Conservation (phyloP, 1,284 basidiomycete species). For the Ganoderma sp. region DNA sequence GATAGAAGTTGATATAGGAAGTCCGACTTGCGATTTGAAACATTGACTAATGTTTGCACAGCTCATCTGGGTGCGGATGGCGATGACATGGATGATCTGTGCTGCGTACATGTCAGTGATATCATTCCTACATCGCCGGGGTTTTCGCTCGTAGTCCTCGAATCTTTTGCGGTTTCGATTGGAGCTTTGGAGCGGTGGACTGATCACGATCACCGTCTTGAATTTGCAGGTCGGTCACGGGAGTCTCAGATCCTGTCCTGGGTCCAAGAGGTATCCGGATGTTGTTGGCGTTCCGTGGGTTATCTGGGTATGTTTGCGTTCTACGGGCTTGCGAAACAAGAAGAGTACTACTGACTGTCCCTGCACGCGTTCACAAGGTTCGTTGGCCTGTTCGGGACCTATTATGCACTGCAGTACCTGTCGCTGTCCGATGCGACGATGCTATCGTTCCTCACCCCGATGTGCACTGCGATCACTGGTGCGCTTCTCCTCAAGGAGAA, state of each 20-base stretch:
- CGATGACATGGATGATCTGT: conserved; percentile 55
- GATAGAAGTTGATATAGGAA: background rate
- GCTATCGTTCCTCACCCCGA: conserved; percentile 75
- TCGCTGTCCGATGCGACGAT: conserved; percentile 77
- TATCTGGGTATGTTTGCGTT: conserved; percentile 17
- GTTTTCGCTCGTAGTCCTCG: background rate
- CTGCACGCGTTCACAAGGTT: conserved; percentile 45
- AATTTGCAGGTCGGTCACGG: conserved; percentile 49
- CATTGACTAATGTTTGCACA: conserved; percentile 27
- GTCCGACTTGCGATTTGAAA: background rate
- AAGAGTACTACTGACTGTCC: background rate
- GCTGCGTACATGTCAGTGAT: conserved; percentile 47
- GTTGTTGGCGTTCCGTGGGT: conserved; percentile 51
- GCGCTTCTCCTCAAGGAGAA: conserved; percentile 71
- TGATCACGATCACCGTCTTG: background rate
- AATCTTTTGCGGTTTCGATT: background rate
- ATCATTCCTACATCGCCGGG: background rate
- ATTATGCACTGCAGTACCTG: conserved; percentile 64
- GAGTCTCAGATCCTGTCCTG: conserved; percentile 66
- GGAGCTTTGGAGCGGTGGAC: background rate
- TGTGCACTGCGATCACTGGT: conserved; percentile 68
- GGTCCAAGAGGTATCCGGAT: conserved; percentile 72
- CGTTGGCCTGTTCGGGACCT: conserved; percentile 66
- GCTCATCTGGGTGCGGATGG: conserved; percentile 58
- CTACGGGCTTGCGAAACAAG: too few species aligned